phyloP scores from a whole-genome alignment of 1,284 basidiomycete species.

The Moesziomyces antarcticus region DNA sequence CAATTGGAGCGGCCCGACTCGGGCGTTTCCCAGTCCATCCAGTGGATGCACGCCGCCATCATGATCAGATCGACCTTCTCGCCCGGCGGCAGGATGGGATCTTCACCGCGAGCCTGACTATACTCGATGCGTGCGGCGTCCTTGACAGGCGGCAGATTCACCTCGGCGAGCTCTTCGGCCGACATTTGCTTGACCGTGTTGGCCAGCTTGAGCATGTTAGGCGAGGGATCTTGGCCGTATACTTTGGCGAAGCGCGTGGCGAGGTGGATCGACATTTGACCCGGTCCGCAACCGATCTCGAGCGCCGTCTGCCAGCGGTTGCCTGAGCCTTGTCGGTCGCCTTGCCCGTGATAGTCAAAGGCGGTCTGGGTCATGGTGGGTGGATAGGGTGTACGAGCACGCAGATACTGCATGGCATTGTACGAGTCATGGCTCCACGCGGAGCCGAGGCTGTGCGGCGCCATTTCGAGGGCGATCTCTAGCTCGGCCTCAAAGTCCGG shows the following conservation, averaged over 20 bases:
- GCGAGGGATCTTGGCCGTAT: constrained; percentile 37
- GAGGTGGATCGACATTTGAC: constrained; percentile 46
- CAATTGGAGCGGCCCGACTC: constrained; percentile 22
- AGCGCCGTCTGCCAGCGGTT: constrained; percentile 33
- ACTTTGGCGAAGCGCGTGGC: constrained; percentile 38
- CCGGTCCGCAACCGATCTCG: constrained; percentile 47
- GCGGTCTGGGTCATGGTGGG: constrained; percentile 35
- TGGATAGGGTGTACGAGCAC: constrained; percentile 43
- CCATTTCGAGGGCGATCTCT: constrained; percentile 42
- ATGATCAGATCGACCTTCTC: constrained; percentile 47
- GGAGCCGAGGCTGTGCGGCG: constrained; percentile 32
- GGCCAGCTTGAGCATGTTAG: constrained; percentile 47
- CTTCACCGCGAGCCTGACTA: constrained; percentile 29
- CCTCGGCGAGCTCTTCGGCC: constrained; percentile 29
- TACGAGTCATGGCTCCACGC: constrained; percentile 46
- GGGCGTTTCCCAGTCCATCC: constrained; percentile 42
- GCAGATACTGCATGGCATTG: constrained; percentile 41
- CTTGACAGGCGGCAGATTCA: constrained; percentile 21
- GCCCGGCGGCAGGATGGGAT: constrained; percentile 29
- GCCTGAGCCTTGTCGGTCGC: constrained; percentile 4
- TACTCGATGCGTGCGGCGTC: constrained; percentile 35
- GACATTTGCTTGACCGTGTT: constrained; percentile 46
- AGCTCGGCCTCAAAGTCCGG: constrained; percentile 42
- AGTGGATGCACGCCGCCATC: constrained; percentile 46
- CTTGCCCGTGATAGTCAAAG: constrained; percentile 36